These are phyloP conservation scores for Talaromyces stipitatus DNA, from an alignment of 495 filamentous ascomycete genomes.

Conservation along the genomic window DNA sequence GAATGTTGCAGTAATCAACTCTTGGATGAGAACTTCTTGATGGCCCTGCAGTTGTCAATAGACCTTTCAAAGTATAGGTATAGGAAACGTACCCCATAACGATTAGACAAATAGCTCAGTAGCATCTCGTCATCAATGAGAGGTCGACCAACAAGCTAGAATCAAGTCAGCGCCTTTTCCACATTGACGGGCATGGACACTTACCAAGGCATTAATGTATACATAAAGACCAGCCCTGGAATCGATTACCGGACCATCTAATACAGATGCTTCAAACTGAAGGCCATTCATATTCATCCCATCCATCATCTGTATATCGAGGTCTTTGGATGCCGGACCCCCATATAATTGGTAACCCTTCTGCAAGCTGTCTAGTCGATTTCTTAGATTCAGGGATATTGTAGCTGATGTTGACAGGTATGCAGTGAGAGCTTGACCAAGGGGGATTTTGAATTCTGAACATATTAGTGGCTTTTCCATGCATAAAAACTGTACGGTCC, in stretches of 20 bases:
- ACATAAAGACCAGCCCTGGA: conserved; percentile 87
- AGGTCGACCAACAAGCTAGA: conserved; percentile 70
- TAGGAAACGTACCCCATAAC: conserved; percentile 57
- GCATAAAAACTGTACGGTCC: neutral
- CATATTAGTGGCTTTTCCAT: conserved; percentile 1
- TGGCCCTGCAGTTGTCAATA: conserved; percentile 50
- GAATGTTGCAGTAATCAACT: conserved; percentile 81
- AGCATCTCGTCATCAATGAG: conserved; percentile 73
- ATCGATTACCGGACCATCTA: conserved; percentile 61
- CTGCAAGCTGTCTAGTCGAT: conserved; percentile 35
- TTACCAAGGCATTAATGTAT: conserved; percentile 80
- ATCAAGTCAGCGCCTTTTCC: conserved; percentile 21
- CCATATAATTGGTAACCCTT: conserved; percentile 39
- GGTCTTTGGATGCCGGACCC: conserved; percentile 23
- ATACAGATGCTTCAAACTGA: conserved; percentile 46
- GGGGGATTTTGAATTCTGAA: conserved; percentile 27
- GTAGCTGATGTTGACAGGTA: conserved; percentile 38
- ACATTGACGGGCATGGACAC: conserved; percentile 11
- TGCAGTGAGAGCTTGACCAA: conserved; percentile 33
- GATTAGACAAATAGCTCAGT: conserved; percentile 68
- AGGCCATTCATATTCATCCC: conserved; percentile 38
- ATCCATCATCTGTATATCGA: conserved; percentile 31
- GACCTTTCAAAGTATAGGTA: neutral
- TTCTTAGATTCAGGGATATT: conserved; percentile 31
- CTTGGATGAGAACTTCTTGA: conserved; percentile 62